A percentile compares a stretch with the other conserved stretches of the same genome.
Conservation (phyloP, 331 rosid genomes). For the Acacia pycnantha region DNA sequence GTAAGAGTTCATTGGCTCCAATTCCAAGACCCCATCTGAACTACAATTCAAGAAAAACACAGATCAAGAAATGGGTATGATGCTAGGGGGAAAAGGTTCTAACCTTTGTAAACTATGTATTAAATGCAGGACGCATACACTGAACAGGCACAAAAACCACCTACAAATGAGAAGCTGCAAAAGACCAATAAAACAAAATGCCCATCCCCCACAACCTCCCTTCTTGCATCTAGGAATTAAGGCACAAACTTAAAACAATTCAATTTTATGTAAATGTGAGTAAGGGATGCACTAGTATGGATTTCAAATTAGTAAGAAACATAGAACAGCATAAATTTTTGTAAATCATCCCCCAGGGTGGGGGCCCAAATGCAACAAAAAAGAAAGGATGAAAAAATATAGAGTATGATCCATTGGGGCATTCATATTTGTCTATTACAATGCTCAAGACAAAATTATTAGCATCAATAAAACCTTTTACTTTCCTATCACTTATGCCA, state of each 20-base stretch:
- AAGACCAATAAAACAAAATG: constrained; percentile 23
- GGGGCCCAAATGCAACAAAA: background rate
- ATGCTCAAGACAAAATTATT: constrained; percentile 14
- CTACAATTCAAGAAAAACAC: constrained; percentile 51
- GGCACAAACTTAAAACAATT: background rate
- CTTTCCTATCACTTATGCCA: background rate
- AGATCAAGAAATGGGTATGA: constrained; percentile 26
- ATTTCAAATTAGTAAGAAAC: constrained; percentile 12
- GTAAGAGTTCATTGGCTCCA: constrained; percentile 94
- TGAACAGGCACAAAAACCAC: constrained; percentile 18
- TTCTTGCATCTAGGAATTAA: constrained; percentile 4
- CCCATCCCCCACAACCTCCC: background rate
- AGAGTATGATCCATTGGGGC: background rate
- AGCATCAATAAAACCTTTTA: background rate
- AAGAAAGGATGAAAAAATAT: background rate
- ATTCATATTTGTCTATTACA: background rate
- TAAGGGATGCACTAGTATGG: background rate
- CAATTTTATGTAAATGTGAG: background rate
- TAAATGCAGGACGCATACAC: background rate
- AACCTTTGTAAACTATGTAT: background rate
- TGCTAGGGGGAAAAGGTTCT: constrained; percentile 2
- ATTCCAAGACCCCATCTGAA: constrained; percentile 74
- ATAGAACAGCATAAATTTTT: background rate
- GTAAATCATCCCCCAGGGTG: background rate
- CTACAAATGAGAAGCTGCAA: constrained; percentile 20